Evolutionary conservation across 495 filamentous ascomycete species (phyloP).

Genomic region (Daldinia childiae): DNA sequence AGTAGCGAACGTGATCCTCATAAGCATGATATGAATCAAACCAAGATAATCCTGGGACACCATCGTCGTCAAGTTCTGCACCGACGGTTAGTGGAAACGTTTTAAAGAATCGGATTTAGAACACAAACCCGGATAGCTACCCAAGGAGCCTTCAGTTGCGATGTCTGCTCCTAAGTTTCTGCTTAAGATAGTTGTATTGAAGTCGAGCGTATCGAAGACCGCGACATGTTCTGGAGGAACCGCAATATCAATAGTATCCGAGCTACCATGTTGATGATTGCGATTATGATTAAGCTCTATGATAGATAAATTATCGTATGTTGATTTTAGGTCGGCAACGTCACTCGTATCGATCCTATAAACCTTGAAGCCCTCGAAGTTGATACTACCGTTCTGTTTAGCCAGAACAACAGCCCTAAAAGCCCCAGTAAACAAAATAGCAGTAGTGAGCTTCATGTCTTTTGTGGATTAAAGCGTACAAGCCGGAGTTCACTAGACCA

Average conservation of each 20-base stretch:
- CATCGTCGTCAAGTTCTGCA: slow-evolving; percentile 26
- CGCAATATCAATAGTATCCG: slow-evolving; percentile 50
- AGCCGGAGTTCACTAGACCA: neutral
- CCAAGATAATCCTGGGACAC: slow-evolving; percentile 54
- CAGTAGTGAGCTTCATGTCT: slow-evolving; percentile 17
- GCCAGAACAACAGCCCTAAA: neutral
- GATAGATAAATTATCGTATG: slow-evolving; percentile 31
- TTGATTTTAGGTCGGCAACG: slow-evolving; percentile 1
- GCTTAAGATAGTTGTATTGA: slow-evolving; percentile 51
- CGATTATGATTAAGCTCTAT: slow-evolving; percentile 41
- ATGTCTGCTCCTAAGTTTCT: slow-evolving; percentile 58
- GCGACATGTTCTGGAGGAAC: slow-evolving; percentile 51
- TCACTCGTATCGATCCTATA: slow-evolving; percentile 14
- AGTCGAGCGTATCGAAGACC: slow-evolving; percentile 47
- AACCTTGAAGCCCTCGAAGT: slow-evolving; percentile 22
- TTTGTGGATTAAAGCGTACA: neutral
- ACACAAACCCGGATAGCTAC: slow-evolving; percentile 30
- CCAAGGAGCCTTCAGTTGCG: slow-evolving; percentile 44
- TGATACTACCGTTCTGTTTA: neutral
- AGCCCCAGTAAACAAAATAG: slow-evolving; percentile 7
- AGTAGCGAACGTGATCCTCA: slow-evolving; percentile 63
- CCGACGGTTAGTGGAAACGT: slow-evolving; percentile 10
- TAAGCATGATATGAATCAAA: slow-evolving; percentile 68
- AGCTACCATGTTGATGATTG: neutral
- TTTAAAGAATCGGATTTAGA: neutral